Base-by-base conservation (phyloP, 208 protist species). In the Trypanosoma caninum region DNA sequence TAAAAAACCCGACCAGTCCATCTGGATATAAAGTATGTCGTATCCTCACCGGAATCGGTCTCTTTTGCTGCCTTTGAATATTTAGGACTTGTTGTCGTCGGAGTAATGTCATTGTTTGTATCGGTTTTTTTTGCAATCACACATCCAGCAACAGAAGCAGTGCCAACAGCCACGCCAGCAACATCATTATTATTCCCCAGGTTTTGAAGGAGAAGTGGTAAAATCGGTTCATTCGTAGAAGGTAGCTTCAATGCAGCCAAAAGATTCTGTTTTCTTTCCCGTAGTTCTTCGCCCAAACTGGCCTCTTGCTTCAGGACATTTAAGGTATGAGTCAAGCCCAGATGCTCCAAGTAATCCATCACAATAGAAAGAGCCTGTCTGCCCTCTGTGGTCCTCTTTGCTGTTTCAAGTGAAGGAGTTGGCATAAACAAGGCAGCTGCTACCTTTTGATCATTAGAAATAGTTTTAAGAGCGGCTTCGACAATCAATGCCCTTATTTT, bases 401-500 rank as follows among this genome's bases (percentile, higher is more conserved):
- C 74, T 38, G 75, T 60, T 30, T 57, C 44, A n/a, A 93, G 73
- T n/a, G 61, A 56, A 25, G 40, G 27, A 3, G 55, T 72, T 16
- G 77, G 78, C 5, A 60, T 10, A 69, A 95, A 95, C 34, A 79
- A 37, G 7, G 52, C 55, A 10, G 48, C 20, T 13, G n/a, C 20
- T 25, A 37, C 30, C 11, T 40, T 18, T 38, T 30, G 30, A 52
- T 74, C 65, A 25, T 56, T 28, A 9, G 53, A 53, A 50, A 80
- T 48, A 45, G 51, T 37, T 20, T 38, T 59, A 34, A 93, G 67
- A 13, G 86, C 73, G 0, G 89, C 86, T 46, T 95, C 86, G 40
- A 90, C 80, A 38, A 95, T 79, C 89, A 95, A 93, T 28, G 89
- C 89, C 8, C 80, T 76, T 80, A 95, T 95, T 61, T 91, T 93